Evolutionary conservation across 148 eudicot species (phyloP), one percentile per base, ranked within the genome.

Genomic region (Tetragonia tetragonoides): DNA sequence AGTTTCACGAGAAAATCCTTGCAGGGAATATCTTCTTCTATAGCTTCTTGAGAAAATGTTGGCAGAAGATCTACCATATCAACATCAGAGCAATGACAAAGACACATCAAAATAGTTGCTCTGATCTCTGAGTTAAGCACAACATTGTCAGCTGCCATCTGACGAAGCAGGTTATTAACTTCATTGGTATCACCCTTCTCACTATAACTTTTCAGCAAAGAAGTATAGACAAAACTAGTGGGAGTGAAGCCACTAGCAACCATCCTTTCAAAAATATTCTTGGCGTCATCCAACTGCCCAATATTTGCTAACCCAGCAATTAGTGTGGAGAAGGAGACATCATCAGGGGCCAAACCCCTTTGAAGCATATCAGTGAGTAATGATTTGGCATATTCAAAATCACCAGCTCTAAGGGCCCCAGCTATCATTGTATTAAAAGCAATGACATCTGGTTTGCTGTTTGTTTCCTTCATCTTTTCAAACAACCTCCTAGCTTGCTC

Each of bases 241-340:
- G 93, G 93, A 21, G 80, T 75, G 78, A 82, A 83, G 28, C 92
- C 93, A 70, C 12, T 72, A 59, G 82, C 79, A 77, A 87, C 74
- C 98, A 94, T 94, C 68, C 81, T 77, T 61, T 90, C 83, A 21
- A 89, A 85, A 51, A 85, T 61, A 16, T 68, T 79, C 62, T 86
- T 87, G 47, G 98, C 98, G 75, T 90, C 97, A 41, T 83, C 92
- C 88, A 86, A 81, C 71, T 85, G 82, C 53, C 95, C 95, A 65
- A 34, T 63, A 66, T 80, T 86, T n/a, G 87, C 82, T 77, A 89
- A 84, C 56, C 93, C 82, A 75, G 77, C 70, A 18, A 92, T 85
- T 21, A 94, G 69, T 62, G 83, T 80, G 16, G 89, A 83, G 78
- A 86, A 94, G 54, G 92, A 87, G 60, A 40, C 21, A 15, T 59